phyloP scores from a whole-genome alignment of 768 basidiomycete species.

The Termitomyces sp. region DNA sequence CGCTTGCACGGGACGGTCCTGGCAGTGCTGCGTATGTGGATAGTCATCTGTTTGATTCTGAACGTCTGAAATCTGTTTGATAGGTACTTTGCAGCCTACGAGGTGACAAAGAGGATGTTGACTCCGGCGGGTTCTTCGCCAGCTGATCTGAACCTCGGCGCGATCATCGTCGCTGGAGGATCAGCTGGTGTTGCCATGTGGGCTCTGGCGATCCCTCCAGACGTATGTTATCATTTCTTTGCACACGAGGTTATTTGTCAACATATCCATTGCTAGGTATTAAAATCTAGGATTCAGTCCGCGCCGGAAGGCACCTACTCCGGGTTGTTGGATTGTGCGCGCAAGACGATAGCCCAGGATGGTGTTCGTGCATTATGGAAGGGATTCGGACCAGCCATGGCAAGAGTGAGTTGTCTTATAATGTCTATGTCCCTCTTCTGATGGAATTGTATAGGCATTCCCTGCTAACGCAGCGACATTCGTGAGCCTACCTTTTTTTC shows the following conservation, averaged over 20 bases:
- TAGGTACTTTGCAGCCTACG: slow-evolving; percentile 97
- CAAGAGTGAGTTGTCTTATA: slow-evolving; percentile 47
- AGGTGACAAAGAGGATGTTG: slow-evolving; percentile 83
- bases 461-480: slow-evolving; percentile 96
- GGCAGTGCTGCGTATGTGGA: slow-evolving; percentile 87
- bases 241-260: background rate
- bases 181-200: slow-evolving; percentile 98
- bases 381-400: slow-evolving; percentile 97
- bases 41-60: background rate
- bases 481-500: slow-evolving; percentile 41
- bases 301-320: slow-evolving; percentile 98
- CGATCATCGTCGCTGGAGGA: slow-evolving; percentile 89
- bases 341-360: slow-evolving; percentile 87
- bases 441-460: slow-evolving; percentile 61
- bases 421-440: background rate
- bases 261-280: slow-evolving; percentile 47
- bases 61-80: slow-evolving; percentile 6
- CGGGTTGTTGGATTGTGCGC: slow-evolving; percentile 87
- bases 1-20: slow-evolving; percentile 90
- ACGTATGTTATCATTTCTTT: slow-evolving; percentile 41
- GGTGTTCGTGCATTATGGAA: slow-evolving; percentile 90
- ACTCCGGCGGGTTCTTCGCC: slow-evolving; percentile 79
- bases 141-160: slow-evolving; percentile 75
- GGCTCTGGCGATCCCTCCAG: slow-evolving; percentile 94
- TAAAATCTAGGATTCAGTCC: slow-evolving; percentile 94